phyloP scores from a whole-genome alignment of 306 rosid genomes.

The Acacia crassicarpa region DNA sequence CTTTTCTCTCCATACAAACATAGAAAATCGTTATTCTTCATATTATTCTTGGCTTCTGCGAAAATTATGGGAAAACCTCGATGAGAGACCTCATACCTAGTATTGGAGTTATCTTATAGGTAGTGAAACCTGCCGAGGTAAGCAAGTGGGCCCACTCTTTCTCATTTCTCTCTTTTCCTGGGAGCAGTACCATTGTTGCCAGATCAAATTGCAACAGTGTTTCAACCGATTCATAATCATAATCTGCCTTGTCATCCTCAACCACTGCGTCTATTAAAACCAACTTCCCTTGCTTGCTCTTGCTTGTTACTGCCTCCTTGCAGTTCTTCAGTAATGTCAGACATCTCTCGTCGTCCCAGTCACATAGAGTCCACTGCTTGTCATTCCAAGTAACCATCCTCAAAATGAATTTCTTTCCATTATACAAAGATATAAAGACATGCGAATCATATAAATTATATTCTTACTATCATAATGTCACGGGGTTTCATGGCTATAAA shows the following conservation, averaged over 20 bases:
- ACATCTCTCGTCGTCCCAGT: conserved; percentile 53
- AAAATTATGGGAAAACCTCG: conserved; percentile 13
- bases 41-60: neutral
- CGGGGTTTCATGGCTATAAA: no score
- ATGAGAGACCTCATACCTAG: conserved; percentile 35
- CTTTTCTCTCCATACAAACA: no score
- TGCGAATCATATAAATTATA: no score
- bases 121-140: conserved; percentile 26
- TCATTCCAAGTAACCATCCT: neutral
- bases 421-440: no score
- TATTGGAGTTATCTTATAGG: conserved; percentile 21
- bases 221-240: conserved; percentile 21
- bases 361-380: conserved; percentile 43
- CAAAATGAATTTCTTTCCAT: neutral
- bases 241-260: conserved; percentile 9
- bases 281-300: conserved; percentile 30
- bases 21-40: neutral
- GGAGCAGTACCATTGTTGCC: conserved; percentile 13
- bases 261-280: conserved; percentile 47
- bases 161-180: conserved; percentile 37
- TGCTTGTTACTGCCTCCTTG: conserved; percentile 38
- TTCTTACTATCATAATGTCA: no score
- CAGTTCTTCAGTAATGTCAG: conserved; percentile 40
- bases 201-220: conserved; percentile 30
- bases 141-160: conserved; percentile 39